These are phyloP conservation scores for Fusarium solani-melongenae DNA, from an alignment of 2,329 filamentous ascomycete species.

Conservation along the genomic window DNA sequence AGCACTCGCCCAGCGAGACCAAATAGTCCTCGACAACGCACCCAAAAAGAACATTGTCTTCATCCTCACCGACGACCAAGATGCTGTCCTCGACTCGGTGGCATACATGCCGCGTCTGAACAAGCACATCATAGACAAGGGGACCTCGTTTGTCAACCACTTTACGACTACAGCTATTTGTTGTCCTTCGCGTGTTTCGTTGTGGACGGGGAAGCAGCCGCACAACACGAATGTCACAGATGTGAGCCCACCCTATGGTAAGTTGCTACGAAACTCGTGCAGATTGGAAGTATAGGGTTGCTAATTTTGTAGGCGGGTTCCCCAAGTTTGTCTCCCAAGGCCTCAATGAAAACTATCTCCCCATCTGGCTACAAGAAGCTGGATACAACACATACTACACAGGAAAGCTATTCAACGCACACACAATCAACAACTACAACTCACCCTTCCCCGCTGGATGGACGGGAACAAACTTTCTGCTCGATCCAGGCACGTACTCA, in stretches of 20 bases:
- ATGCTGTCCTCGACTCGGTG: slow-evolving; percentile 69
- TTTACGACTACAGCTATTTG: slow-evolving; percentile 75
- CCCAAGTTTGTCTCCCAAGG: slow-evolving; percentile 74
- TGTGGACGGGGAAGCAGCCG: slow-evolving; percentile 73
- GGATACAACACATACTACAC: slow-evolving; percentile 79
- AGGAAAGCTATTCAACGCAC: slow-evolving; percentile 78
- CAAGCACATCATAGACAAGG: slow-evolving; percentile 66
- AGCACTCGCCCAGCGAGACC: background rate
- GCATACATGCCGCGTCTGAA: slow-evolving; percentile 69
- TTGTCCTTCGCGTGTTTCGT: slow-evolving; percentile 73
- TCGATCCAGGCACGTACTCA: slow-evolving; percentile 52
- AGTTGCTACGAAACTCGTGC: slow-evolving; percentile 1
- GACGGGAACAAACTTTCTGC: slow-evolving; percentile 56
- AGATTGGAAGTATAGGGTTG: background rate
- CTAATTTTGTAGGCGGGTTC: slow-evolving; percentile 56
- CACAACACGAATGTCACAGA: slow-evolving; percentile 79
- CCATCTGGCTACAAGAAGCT: slow-evolving; percentile 75
- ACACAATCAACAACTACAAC: slow-evolving; percentile 70
- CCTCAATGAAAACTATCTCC: slow-evolving; percentile 74
- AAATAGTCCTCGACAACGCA: background rate
- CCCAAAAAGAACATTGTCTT: slow-evolving; percentile 68
- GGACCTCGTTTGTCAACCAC: slow-evolving; percentile 70
- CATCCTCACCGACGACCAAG: slow-evolving; percentile 76
- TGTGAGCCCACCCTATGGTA: slow-evolving; percentile 63
- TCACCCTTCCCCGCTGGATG: slow-evolving; percentile 67